phyloP scores from a whole-genome alignment of 1,139 yeast species.

The Saccharomyces pastorianus region DNA sequence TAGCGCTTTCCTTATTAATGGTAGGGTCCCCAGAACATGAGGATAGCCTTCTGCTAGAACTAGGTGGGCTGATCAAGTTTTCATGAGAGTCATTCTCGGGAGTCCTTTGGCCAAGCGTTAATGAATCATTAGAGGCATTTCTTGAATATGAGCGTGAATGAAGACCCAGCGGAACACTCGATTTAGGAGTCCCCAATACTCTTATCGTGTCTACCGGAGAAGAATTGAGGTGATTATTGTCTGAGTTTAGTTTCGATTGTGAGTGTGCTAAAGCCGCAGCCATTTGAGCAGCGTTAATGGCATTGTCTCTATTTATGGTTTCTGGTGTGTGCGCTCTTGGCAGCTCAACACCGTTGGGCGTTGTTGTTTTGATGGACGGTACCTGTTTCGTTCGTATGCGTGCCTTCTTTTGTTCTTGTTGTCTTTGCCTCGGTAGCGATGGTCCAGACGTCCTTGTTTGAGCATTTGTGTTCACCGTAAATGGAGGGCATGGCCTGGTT shows the following conservation, averaged over 20 bases:
- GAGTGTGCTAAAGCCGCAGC: slow-evolving; percentile 1
- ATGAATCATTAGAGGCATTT: background rate
- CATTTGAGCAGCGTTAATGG: background rate
- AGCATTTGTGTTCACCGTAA: slow-evolving; percentile 2
- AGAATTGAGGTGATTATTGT: background rate
- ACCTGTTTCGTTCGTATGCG: background rate
- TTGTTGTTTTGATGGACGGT: background rate
- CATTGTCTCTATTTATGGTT: background rate
- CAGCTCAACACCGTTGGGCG: background rate
- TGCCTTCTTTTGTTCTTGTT: background rate
- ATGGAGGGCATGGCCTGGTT: background rate
- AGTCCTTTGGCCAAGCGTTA: background rate
- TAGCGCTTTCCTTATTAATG: background rate
- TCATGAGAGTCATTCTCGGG: background rate
- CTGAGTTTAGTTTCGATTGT: background rate
- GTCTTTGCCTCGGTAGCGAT: background rate
- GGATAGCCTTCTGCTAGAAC: background rate
- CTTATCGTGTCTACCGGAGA: background rate
- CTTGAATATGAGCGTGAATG: background rate
- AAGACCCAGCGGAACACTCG: background rate
- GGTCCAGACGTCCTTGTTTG: slow-evolving; percentile 1
- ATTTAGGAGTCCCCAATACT: background rate
- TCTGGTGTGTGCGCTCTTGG: background rate
- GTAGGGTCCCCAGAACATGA: background rate
- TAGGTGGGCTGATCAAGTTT: background rate